Percentiles rank a stretch among this genome's conserved stretches.
Conservation (phyloP, 768 basidiomycete species). For the Tulasnella sp. region DNA sequence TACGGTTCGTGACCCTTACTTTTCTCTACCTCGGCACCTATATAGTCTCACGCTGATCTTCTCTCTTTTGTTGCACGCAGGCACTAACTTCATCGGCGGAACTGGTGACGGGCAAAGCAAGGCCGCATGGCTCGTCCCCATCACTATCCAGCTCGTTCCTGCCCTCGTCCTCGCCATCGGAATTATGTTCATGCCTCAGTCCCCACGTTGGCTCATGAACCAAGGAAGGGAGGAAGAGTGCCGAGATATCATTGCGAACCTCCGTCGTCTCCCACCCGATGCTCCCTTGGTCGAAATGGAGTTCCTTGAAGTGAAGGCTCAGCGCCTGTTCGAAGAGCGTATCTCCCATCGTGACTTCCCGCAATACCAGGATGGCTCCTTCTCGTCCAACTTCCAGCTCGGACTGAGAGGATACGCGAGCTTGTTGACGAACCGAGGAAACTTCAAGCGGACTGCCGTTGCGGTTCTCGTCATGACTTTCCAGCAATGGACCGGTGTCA, state of each 20-base stretch:
- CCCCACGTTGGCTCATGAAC: slow-evolving; percentile 81
- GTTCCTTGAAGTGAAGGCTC: slow-evolving; percentile 67
- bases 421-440: slow-evolving; percentile 57
- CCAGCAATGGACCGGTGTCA: slow-evolving; percentile 83
- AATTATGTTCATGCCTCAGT: slow-evolving; percentile 78
- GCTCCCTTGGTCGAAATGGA: slow-evolving; percentile 72
- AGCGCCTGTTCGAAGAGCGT: slow-evolving; percentile 47
- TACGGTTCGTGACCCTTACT: slow-evolving; percentile 45
- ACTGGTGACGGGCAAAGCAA: slow-evolving; percentile 54
- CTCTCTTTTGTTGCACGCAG: neutral
- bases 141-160: slow-evolving; percentile 74
- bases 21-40: neutral
- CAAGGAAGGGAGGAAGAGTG: slow-evolving; percentile 75
- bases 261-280: slow-evolving; percentile 58
- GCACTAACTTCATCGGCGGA: slow-evolving; percentile 55
- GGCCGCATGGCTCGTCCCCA: slow-evolving; percentile 76
- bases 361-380: slow-evolving; percentile 64
- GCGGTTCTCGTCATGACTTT: slow-evolving; percentile 76
- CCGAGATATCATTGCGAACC: slow-evolving; percentile 61
- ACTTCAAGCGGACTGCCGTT: slow-evolving; percentile 62
- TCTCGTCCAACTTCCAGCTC: slow-evolving; percentile 61
- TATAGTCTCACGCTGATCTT: neutral
- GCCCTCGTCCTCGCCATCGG: slow-evolving; percentile 71
- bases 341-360: slow-evolving; percentile 62
- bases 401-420: slow-evolving; percentile 64